Percentiles rank a stretch among this genome's conserved stretches.
phyloP scores from a whole-genome alignment of 192 early-diverging fungal genomes.

The Lobosporangium transversale region DNA sequence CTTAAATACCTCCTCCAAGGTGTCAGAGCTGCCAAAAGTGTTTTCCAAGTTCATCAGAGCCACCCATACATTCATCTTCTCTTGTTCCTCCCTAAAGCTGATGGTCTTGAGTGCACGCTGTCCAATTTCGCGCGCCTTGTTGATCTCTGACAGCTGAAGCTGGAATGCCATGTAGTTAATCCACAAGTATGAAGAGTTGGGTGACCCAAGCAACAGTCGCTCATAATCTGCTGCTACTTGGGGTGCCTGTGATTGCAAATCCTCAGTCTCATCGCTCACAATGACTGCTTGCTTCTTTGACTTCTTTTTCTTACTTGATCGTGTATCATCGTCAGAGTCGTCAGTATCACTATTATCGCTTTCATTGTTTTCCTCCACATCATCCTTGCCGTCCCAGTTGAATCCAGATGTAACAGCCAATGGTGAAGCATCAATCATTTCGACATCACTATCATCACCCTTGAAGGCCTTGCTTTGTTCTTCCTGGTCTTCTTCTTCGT shows the following conservation, averaged over 20 bases:
- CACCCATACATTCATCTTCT: slow-evolving; percentile 98
- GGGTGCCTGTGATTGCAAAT: slow-evolving; percentile 73
- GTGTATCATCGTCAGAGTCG: slow-evolving; percentile 56
- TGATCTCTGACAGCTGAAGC: slow-evolving; percentile 90
- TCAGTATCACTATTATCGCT: slow-evolving; percentile 42
- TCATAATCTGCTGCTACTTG: slow-evolving; percentile 90
- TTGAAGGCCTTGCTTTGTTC: slow-evolving; percentile 1
- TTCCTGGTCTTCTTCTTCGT: slow-evolving; percentile 46
- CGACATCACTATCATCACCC: slow-evolving; percentile 43
- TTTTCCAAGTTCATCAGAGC: slow-evolving; percentile 96
- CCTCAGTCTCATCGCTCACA: slow-evolving; percentile 74
- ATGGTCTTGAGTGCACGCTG: slow-evolving; percentile 96
- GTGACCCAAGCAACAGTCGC: slow-evolving; percentile 90
- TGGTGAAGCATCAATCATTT: slow-evolving; percentile 42
- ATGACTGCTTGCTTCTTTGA: slow-evolving; percentile 61
- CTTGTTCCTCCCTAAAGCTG: slow-evolving; percentile 90
- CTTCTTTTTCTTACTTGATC: slow-evolving; percentile 58
- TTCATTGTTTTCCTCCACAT: slow-evolving; percentile 50
- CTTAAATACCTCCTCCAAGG: slow-evolving; percentile 85
- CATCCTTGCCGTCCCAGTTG: slow-evolving; percentile 54
- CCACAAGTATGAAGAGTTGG: slow-evolving; percentile 97
- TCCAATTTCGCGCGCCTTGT: slow-evolving; percentile 91
- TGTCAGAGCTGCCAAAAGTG: slow-evolving; percentile 87
- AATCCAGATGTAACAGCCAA: slow-evolving; percentile 26
- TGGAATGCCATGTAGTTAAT: slow-evolving; percentile 99